These are phyloP conservation scores for Pyropia haitanensis DNA, from an alignment of 23 red algal species.

Conservation along the genomic window DNA sequence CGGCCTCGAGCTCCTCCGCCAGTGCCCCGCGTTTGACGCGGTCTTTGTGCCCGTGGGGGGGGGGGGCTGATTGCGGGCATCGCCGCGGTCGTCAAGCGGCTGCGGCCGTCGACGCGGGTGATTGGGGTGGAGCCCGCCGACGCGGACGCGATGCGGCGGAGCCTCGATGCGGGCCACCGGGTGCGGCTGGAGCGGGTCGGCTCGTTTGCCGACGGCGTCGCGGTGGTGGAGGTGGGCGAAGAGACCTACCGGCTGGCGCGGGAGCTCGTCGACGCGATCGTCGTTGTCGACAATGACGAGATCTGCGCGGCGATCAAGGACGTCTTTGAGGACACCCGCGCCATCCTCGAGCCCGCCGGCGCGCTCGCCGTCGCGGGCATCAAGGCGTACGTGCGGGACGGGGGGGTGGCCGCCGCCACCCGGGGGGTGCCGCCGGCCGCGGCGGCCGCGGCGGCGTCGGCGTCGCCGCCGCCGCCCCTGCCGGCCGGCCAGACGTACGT, in stretches of 20 bases:
- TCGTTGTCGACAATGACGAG: slow-evolving; percentile 89
- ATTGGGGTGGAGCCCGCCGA: slow-evolving; percentile 90
- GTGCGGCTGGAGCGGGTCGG: slow-evolving; percentile 65
- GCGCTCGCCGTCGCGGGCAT: slow-evolving; percentile 82
- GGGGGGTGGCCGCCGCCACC: slow-evolving; percentile 6
- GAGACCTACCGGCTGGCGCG: slow-evolving; percentile 79
- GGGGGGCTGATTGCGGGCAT: slow-evolving; percentile 98
- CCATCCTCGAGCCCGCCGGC: slow-evolving; percentile 89
- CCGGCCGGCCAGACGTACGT: slow-evolving; percentile 17
- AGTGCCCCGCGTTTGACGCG: slow-evolving; percentile 46
- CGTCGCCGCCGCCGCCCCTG: no score
- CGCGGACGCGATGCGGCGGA: slow-evolving; percentile 81
- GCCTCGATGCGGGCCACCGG: slow-evolving; percentile 48
- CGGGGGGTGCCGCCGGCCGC: neutral
- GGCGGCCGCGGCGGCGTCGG: neutral
- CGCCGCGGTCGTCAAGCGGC: slow-evolving; percentile 68
- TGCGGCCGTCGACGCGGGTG: slow-evolving; percentile 60
- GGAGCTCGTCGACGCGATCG: slow-evolving; percentile 82
- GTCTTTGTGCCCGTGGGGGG: slow-evolving; percentile 95
- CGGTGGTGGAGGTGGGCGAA: slow-evolving; percentile 81
- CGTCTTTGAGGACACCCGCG: slow-evolving; percentile 96
- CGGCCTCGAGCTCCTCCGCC: slow-evolving; percentile 76
- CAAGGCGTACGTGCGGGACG: slow-evolving; percentile 51
- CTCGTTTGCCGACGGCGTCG: slow-evolving; percentile 88
- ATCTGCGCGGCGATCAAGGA: slow-evolving; percentile 98